Percentiles rank a stretch among this genome's conserved stretches.
These are phyloP conservation scores for Pichia sp. DNA, from an alignment of 1,139 yeast species.

Conservation along the genomic window DNA sequence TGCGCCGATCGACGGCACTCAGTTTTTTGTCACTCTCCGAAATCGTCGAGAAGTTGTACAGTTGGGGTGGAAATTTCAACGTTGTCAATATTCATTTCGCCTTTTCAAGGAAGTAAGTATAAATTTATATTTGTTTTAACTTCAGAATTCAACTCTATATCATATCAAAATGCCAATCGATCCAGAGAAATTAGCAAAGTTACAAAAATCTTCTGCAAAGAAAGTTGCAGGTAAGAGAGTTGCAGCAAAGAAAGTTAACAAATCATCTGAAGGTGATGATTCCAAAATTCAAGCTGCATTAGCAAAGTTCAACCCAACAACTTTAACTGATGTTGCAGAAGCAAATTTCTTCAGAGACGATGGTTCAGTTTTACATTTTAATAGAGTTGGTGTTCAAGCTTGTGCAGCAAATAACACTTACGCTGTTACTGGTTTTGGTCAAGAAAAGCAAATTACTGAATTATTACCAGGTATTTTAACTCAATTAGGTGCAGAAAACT, in stretches of 20 bases:
- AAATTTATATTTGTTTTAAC: no score
- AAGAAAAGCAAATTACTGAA: constrained; percentile 87
- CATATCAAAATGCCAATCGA: constrained; percentile 59
- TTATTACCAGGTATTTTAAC: constrained; percentile 93
- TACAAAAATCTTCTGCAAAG: constrained; percentile 67
- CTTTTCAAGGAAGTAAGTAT: no score
- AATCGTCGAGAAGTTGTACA: no score
- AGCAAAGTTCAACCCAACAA: constrained; percentile 84
- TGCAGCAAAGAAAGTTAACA: constrained; percentile 60
- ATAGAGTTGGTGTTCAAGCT: constrained; percentile 91
- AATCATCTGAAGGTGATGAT: constrained; percentile 70
- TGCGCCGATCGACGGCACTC: no score
- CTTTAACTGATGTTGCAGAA: constrained; percentile 85
- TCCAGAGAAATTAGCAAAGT: constrained; percentile 80
- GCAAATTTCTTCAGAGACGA: constrained; percentile 97
- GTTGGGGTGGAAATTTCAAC: no score
- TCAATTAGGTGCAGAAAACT: constrained; percentile 94
- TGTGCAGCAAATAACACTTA: constrained; percentile 87
- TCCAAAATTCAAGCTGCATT: constrained; percentile 85
- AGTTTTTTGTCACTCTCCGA: no score
- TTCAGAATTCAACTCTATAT: neutral
- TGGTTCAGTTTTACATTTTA: constrained; percentile 93
- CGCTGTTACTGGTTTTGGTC: constrained; percentile 93
- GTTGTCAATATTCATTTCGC: no score
- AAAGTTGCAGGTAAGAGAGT: constrained; percentile 89